phyloP scores from a whole-genome alignment of 768 basidiomycete species.

The Pulveroboletus ravenelii region DNA sequence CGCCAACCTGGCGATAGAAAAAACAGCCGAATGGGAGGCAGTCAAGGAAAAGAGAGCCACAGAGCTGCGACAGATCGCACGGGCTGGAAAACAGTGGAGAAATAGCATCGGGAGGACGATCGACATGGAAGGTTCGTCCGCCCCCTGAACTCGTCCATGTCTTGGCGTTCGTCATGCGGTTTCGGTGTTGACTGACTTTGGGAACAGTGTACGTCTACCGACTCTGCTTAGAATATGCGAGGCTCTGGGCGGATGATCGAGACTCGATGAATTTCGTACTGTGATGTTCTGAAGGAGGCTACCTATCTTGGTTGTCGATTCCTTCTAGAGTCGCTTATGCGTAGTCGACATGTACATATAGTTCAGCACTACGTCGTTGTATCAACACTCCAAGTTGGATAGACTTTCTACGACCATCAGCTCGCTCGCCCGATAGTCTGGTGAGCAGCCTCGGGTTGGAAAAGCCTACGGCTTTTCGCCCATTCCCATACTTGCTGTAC shows the following conservation, averaged over 20 bases:
- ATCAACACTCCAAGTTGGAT: not conserved
- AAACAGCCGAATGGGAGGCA: constrained; percentile 27
- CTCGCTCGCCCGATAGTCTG: too few relatives aligned
- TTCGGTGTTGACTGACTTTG: not conserved
- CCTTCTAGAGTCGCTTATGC: not conserved
- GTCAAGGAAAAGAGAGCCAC: constrained; percentile 58
- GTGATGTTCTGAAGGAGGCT: constrained; percentile 4
- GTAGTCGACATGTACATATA: not conserved
- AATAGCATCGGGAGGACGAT: constrained; percentile 71
- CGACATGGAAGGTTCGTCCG: constrained; percentile 85
- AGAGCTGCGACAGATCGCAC: constrained; percentile 74
- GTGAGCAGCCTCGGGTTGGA: too few relatives aligned
- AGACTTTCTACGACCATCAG: not conserved
- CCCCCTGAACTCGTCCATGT: not conserved
- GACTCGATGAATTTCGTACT: constrained; percentile 52
- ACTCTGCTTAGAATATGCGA: constrained; percentile 82
- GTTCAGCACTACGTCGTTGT: not conserved
- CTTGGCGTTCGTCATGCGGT: too few relatives aligned
- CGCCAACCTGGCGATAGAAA: constrained; percentile 45
- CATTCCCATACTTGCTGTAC: too few relatives aligned
- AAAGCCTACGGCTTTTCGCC: too few relatives aligned
- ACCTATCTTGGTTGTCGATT: not conserved
- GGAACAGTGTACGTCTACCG: constrained; percentile 77
- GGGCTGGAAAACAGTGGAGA: constrained; percentile 93
- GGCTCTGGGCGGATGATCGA: constrained; percentile 81